Base-by-base conservation (phyloP, 441 rosid genomes). In the Flueggea neowawraea region DNA sequence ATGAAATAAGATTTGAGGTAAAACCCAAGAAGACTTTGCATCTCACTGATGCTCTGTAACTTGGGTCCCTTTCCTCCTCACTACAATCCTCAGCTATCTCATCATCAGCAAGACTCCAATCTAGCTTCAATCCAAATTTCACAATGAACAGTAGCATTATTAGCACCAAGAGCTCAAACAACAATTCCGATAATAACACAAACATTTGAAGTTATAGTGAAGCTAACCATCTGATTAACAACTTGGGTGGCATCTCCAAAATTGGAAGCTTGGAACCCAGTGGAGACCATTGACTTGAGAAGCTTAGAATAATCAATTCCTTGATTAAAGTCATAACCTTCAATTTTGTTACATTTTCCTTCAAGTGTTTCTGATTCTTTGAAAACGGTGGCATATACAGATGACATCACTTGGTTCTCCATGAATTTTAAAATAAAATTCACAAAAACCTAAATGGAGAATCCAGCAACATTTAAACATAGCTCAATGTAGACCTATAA, bases 191-290 rank as follows among this genome's bases (percentile, higher is more conserved):
- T 6, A 47, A 28, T 14, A 15, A 53, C 10, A 47, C 6, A 12
- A 22, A 52, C 54, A 45, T 41, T 15, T 16, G 56, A 2, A 16
- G 5, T 31, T n/a, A 50, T 16, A 14, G 36, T 16, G 15, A 64
- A 59, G 67, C 80, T 16, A 52, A 94, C 97, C 99, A 94, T 94
- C 60, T 82, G 81, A 69, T 89, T 89, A 68, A 91, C 96, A 62
- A 75, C 59, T 61, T 79, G 73, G 43, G 89, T 86, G 54, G 96
- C 94, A 52, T 91, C 96, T 1, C 94, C 95, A 52, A 89, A 85
- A 66, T 91, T 89, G 14, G 99, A 86, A 63, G 96, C 97, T 75
- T 94, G 99, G 66, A 91, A 94, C 6, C 96, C 99, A 50, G 93
- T 84, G 57, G 95, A 78, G 69, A 78, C 62, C 90, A 90, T 74